Evolutionary conservation across 169 alveolate genomes (phyloP).

Genomic region (Plasmodium vinckei): DNA sequence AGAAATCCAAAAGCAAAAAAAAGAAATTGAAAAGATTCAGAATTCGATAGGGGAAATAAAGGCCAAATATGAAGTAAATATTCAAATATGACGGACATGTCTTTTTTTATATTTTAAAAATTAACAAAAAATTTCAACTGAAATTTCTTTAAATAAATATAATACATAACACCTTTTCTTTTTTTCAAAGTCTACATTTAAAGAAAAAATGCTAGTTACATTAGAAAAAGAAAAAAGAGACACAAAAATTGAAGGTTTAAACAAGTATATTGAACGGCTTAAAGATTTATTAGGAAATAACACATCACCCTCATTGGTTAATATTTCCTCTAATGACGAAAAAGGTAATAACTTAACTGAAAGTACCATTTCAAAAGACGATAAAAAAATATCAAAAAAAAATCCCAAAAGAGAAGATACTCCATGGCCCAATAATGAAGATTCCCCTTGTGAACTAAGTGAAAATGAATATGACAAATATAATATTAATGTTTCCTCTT

Average conservation of each 20-base stretch:
- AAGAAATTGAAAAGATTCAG: slow-evolving; percentile 67
- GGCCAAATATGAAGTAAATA: slow-evolving; percentile 63
- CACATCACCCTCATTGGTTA: slow-evolving; percentile 22
- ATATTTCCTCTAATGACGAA: slow-evolving; percentile 13
- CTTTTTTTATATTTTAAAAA: slow-evolving; percentile 6
- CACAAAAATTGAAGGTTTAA: slow-evolving; percentile 71
- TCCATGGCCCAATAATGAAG: slow-evolving; percentile 73
- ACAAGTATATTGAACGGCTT: slow-evolving; percentile 52
- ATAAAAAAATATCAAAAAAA: slow-evolving; percentile 56
- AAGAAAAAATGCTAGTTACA: slow-evolving; percentile 57
- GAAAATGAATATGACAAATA: slow-evolving; percentile 31
- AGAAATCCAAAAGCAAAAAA: slow-evolving; percentile 69
- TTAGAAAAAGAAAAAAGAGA: slow-evolving; percentile 73
- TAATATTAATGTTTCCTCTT: slow-evolving; percentile 54
- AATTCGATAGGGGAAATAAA: slow-evolving; percentile 62
- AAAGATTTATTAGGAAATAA: slow-evolving; percentile 63
- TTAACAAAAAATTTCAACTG: slow-evolving; percentile 18
- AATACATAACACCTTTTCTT: slow-evolving; percentile 12
- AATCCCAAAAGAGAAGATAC: slow-evolving; percentile 59
- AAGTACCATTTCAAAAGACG: slow-evolving; percentile 23
- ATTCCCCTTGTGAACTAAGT: slow-evolving; percentile 37
- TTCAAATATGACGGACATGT: background rate
- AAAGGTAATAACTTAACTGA: slow-evolving; percentile 28
- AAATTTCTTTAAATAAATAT: slow-evolving; percentile 1
- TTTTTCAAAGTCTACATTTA: slow-evolving; percentile 56